A percentile compares a stretch with the other conserved stretches of the same genome.
Conservation (phyloP, 2,329 filamentous ascomycete species). For the Fusarium newnesense region DNA sequence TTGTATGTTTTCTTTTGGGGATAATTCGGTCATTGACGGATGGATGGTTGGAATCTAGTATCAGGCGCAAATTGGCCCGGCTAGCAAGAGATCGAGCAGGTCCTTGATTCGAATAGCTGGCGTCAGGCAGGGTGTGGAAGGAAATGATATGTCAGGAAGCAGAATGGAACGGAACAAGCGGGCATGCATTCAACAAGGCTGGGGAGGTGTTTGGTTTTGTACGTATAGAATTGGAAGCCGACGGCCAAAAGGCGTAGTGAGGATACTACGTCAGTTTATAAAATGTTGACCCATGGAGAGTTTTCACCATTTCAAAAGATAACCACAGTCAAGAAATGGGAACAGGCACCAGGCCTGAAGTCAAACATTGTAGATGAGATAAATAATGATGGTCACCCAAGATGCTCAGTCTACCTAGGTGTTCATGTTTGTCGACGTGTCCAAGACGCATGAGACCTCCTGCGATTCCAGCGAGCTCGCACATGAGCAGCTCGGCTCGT, state of each 20-base stretch:
- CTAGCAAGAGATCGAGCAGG: constrained; percentile 47
- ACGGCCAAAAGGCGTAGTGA: constrained; percentile 29
- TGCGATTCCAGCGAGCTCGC: too few relatives aligned
- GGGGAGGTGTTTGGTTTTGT: constrained; percentile 43
- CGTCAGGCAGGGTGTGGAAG: constrained; percentile 26
- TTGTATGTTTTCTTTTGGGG: constrained; percentile 29
- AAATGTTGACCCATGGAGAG: constrained; percentile 21
- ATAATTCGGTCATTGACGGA: constrained; percentile 24
- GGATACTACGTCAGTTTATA: constrained; percentile 37
- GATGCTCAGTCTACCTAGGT: not conserved
- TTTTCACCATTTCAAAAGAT: not conserved
- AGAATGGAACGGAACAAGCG: constrained; percentile 40
- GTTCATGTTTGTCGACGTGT: not conserved
- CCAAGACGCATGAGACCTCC: not conserved
- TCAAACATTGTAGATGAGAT: not conserved
- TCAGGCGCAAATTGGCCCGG: constrained; percentile 36
- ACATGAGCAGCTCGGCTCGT: too few relatives aligned
- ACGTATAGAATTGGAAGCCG: constrained; percentile 41
- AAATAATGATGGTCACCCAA: not conserved
- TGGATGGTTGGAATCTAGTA: constrained; percentile 34
- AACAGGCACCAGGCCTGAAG: not conserved
- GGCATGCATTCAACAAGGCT: constrained; percentile 32
- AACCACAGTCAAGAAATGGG: constrained; percentile 38
- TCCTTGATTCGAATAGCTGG: constrained; percentile 46
- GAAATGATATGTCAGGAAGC: constrained; percentile 33